A percentile compares a stretch with the other conserved stretches of the same genome.
Evolutionary conservation across 306 rosid species (phyloP).

Genomic region (Prunus davidiana): DNA sequence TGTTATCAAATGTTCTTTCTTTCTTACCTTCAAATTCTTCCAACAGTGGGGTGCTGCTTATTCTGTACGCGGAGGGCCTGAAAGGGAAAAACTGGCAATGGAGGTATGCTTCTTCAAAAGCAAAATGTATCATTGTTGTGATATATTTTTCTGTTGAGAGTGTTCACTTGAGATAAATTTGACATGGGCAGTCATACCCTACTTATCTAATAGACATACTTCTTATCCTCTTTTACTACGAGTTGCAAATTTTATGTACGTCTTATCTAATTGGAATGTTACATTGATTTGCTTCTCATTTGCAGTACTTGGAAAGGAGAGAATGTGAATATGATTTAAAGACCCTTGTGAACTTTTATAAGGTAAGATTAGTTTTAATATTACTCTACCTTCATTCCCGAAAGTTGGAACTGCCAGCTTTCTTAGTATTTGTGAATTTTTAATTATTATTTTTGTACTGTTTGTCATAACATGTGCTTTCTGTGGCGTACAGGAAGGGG

Average conservation of each 20-base stretch:
- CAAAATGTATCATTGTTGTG: background rate
- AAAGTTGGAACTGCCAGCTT: background rate
- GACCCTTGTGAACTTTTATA: conserved; percentile 44
- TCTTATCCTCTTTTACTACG: background rate
- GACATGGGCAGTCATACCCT: background rate
- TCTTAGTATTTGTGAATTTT: background rate
- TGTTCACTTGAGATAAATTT: background rate
- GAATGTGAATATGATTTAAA: conserved; percentile 60
- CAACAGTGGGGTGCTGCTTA: conserved; percentile 94
- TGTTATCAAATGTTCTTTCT: background rate
- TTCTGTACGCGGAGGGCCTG: conserved; percentile 77
- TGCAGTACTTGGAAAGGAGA: conserved; percentile 84
- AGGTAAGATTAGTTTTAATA: conserved; percentile 21
- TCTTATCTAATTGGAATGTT: background rate
- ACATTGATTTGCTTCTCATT: background rate
- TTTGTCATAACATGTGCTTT: background rate
- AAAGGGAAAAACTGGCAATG: conserved; percentile 71
- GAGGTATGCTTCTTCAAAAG: conserved; percentile 49
- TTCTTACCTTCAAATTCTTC: conserved; percentile 13
- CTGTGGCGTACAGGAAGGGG: conserved; percentile 52
- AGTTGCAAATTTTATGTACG: background rate
- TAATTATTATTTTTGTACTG: background rate
- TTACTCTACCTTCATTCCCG: background rate
- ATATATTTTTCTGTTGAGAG: background rate
- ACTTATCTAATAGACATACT: background rate